A percentile compares a stretch with the other conserved stretches of the same genome.
These are phyloP conservation scores for Populus deltoides DNA, from an alignment of 345 rosid genomes.

Conservation along the genomic window DNA sequence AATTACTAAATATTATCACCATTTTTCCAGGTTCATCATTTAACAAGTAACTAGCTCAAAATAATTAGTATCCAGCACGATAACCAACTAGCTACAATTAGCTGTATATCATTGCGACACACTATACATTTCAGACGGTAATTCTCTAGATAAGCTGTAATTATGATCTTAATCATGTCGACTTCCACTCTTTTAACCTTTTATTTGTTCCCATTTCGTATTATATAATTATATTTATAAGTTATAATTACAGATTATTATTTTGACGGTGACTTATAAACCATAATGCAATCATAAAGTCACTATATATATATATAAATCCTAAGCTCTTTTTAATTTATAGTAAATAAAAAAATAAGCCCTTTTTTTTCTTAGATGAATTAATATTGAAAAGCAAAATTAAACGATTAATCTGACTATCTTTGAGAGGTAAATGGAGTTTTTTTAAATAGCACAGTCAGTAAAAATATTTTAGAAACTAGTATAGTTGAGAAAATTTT, in stretches of 20 bases:
- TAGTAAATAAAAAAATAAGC: too few relatives aligned
- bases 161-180: conserved; percentile 16
- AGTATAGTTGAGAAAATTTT: too few relatives aligned
- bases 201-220: conserved; percentile 27
- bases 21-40: background rate
- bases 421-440: background rate
- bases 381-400: background rate
- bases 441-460: too few relatives aligned
- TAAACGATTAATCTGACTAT: background rate
- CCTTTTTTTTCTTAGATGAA: background rate
- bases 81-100: too few relatives aligned
- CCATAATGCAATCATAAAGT: conserved; percentile 41
- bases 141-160: background rate
- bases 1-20: background rate
- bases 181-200: conserved; percentile 16
- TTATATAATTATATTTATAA: conserved; percentile 25
- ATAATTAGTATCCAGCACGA: too few relatives aligned
- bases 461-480: too few relatives aligned
- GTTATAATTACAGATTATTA: conserved; percentile 33
- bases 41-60: background rate
- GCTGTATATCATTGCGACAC: background rate
- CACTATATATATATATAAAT: too few relatives aligned
- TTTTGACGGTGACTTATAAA: conserved; percentile 36
- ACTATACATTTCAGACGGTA: background rate
- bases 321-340: too few relatives aligned